Percentiles rank a stretch among this genome's conserved stretches.
These are phyloP conservation scores for Angophora floribunda DNA, from an alignment of 345 rosid genomes.

Conservation along the genomic window DNA sequence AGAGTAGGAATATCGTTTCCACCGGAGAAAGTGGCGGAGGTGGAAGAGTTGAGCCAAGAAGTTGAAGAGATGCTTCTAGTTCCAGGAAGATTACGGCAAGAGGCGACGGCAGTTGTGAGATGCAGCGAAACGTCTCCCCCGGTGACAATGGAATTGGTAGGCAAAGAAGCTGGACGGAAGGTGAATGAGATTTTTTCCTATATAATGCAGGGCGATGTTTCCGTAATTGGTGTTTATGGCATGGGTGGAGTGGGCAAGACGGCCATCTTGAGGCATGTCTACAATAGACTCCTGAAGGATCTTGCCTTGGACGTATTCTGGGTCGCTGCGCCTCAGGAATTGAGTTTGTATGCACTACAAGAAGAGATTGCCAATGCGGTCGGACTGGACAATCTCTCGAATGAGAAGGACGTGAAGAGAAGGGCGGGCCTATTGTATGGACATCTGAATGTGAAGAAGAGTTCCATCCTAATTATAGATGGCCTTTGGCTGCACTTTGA, in stretches of 20 bases:
- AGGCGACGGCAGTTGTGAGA: background rate
- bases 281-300: background rate
- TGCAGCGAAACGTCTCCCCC: background rate
- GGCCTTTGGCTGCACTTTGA: background rate
- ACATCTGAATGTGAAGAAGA: background rate
- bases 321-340: background rate
- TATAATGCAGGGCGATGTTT: background rate
- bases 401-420: background rate
- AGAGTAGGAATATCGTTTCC: background rate
- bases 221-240: background rate
- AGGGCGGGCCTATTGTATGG: background rate
- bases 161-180: background rate
- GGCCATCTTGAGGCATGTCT: background rate
- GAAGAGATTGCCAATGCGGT: background rate
- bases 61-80: background rate
- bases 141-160: background rate
- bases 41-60: background rate
- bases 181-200: background rate
- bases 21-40: background rate
- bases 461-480: background rate
- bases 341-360: background rate
- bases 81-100: background rate
- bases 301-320: background rate
- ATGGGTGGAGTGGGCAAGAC: background rate
- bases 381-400: background rate